Evolutionary conservation across 306 rosid genomes (phyloP), one percentile per base, ranked within the genome.

Genomic region (Dryas alaskensis): DNA sequence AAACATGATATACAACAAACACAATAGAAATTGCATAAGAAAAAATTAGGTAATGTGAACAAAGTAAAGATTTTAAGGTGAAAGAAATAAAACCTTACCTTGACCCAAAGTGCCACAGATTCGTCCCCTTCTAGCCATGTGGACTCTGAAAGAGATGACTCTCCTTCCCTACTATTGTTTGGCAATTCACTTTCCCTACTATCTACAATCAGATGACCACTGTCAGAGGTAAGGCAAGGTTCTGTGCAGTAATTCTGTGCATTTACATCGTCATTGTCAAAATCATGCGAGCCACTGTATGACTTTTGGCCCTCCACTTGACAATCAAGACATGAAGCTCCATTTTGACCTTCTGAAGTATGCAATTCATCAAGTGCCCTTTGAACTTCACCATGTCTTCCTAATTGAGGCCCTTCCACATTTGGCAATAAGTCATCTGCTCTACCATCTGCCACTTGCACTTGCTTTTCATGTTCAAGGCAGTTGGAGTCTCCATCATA

Each of bases 51-150:
- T 17, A 22, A 57, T 17, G 40, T 17, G 11, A 17, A 53, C 67
- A 25, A 63, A 43, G 25, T 50, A 42, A 70, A 5, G 45, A 31
- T 12, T 37, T 46, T n/a, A 73, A 67, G 6, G n/a, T 37, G 25
- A 60, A 69, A 13, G 13, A 68, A 62, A 67, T 7, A 42, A 79
- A 69, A 55, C 75, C 69, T 50, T 87, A 94, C 99, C 99, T 92
- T 95, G 71, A 92, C 97, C 99, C 99, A 95, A 84, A 95, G 66
- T 65, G 99, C 98, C 73, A 92, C 82, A 63, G 99, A 84, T 80
- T 64, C 93, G 76, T 92, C 98, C 54, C 92, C 89, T 76, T 95
- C 90, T 53, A 95, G 84, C 99, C 97, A 95, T 43, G 83, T 76
- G 40, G 99, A 92, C 78, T 89, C 95, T 8, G 88, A 76, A 75